Conservation (phyloP, 2,329 filamentous ascomycete species). For the Dothideomycetes sp. region DNA sequence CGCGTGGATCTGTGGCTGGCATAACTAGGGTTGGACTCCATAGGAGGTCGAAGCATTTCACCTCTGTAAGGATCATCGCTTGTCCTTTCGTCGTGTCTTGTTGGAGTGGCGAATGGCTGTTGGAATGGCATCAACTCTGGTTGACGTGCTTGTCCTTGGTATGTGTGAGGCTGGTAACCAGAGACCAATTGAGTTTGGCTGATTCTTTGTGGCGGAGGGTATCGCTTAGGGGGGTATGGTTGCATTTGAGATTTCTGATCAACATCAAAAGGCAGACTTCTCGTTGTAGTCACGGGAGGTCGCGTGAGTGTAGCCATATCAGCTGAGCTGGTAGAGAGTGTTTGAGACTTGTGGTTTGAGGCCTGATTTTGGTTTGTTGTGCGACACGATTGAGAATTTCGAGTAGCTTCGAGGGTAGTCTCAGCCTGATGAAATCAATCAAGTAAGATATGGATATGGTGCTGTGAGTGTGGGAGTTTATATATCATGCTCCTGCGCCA, state of each 20-base stretch:
- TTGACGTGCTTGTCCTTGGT: background rate
- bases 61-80: background rate
- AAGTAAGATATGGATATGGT: too few relatives aligned
- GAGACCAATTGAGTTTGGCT: too few relatives aligned
- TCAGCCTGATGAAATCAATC: too few relatives aligned
- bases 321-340: background rate
- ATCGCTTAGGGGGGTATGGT: background rate
- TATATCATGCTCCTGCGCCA: too few relatives aligned
- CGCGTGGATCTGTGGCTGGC: background rate
- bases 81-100: too few relatives aligned
- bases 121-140: background rate
- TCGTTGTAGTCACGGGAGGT: background rate
- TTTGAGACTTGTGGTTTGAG: too few relatives aligned
- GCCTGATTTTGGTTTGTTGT: too few relatives aligned
- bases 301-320: slow-evolving; percentile 4
- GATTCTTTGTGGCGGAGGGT: background rate
- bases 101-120: background rate
- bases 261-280: background rate
- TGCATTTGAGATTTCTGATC: background rate
- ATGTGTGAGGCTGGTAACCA: too few relatives aligned
- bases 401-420: too few relatives aligned
- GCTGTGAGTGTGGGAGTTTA: too few relatives aligned
- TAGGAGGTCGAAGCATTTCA: background rate
- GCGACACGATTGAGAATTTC: too few relatives aligned
- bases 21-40: background rate